Base-by-base conservation (phyloP, 2,329 filamentous ascomycete species). In the Mariannaea elegans region DNA sequence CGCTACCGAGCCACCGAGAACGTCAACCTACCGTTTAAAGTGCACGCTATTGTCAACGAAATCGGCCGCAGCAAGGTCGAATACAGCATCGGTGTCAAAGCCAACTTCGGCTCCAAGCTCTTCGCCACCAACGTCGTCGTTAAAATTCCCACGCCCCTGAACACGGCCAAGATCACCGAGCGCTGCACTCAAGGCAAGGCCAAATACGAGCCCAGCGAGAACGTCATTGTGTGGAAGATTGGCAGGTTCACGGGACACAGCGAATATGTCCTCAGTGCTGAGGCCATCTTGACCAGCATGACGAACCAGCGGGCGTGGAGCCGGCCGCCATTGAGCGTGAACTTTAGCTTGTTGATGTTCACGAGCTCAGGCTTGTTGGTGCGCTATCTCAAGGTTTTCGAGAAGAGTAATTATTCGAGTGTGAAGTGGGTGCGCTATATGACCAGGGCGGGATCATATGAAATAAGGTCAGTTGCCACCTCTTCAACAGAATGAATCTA, bases 371-470 rank as follows among this genome's bases (percentile, higher is more conserved):
- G 95, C 1, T 76, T 99, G 73, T 75, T 99, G 65, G 95, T 99
- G 57, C 84, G 96, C 48, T 99, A 99, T 76, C 80, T 99, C 58
- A 99, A 99, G 80, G 95, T 99, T 2, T 99, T 99, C 80, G 95
- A 99, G 81, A 99, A 99, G 88, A 95, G 87, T 78, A 98, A 98
- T 78, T 99, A 99, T 76, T 96, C 92, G 64, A 97, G 93, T 73
- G 95, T 99, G 47, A 99, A 99, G 78, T 99, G 95, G 95, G 95
- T 99, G 70, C 84, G 95, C 70, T 99, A 99, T 78, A 98, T 99
- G 95, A 99, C 95, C 16, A 88, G 94, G 67, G 95, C 94, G 14
- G 95, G 95, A 24, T 97, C 93, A 77, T 99, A 99, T 77, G 95
- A 99, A 80, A 97, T 99, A 75, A 85, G 93, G 90, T 96, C 67